phyloP scores from a whole-genome alignment of 306 rosid species.

The Senna siamea region DNA sequence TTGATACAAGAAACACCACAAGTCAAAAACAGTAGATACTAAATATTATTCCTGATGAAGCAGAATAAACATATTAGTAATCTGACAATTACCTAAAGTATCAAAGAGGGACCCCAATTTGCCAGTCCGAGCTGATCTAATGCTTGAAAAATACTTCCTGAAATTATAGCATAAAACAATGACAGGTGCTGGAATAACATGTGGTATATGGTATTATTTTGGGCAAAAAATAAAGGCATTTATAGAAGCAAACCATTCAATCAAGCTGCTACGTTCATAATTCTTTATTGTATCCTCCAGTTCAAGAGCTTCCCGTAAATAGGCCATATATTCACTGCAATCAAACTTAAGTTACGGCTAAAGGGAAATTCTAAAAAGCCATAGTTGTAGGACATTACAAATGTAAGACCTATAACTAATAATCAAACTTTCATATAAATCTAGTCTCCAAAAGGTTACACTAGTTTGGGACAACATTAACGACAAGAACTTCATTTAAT shows the following conservation, averaged over 20 bases:
- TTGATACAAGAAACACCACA: slow-evolving; percentile 5
- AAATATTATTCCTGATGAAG: slow-evolving; percentile 24
- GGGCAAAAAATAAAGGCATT: slow-evolving; percentile 15
- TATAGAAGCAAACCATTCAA: slow-evolving; percentile 82
- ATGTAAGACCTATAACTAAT: slow-evolving; percentile 5
- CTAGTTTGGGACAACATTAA: neutral
- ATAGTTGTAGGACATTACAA: slow-evolving; percentile 20
- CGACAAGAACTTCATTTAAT: neutral
- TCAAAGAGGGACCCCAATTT: slow-evolving; percentile 68
- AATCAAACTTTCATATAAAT: slow-evolving; percentile 11
- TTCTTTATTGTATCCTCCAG: slow-evolving; percentile 88
- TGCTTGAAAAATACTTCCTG: slow-evolving; percentile 89
- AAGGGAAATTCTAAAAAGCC: slow-evolving; percentile 29
- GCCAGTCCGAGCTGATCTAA: slow-evolving; percentile 76
- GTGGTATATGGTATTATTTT: slow-evolving; percentile 18
- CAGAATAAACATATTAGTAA: slow-evolving; percentile 8
- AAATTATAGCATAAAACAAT: slow-evolving; percentile 39
- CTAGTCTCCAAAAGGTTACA: neutral
- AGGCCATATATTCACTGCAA: slow-evolving; percentile 91
- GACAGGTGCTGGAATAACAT: slow-evolving; percentile 37
- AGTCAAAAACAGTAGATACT: neutral
- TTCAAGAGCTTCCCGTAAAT: slow-evolving; percentile 82
- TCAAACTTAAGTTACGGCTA: slow-evolving; percentile 35
- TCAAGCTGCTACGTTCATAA: slow-evolving; percentile 72
- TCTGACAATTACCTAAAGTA: slow-evolving; percentile 67